These are phyloP conservation scores for Acacia crassicarpa DNA, from an alignment of 306 rosid species.

Conservation along the genomic window DNA sequence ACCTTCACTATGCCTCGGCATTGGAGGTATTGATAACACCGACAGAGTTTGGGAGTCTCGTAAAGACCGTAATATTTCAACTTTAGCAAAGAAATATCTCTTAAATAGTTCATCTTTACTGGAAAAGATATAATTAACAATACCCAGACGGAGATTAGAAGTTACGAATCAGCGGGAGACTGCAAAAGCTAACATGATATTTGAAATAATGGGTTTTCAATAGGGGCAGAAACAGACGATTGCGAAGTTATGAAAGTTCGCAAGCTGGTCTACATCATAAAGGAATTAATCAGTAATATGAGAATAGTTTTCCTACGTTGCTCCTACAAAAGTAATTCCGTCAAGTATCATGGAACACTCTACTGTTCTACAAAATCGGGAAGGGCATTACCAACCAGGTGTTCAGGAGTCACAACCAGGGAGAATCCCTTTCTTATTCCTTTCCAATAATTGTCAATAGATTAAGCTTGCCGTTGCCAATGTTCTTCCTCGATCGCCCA, in stretches of 20 bases:
- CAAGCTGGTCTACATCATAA: neutral
- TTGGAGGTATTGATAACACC: slow-evolving; percentile 37
- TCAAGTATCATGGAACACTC: neutral
- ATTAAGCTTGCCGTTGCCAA: neutral
- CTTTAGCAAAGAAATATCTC: slow-evolving; percentile 35
- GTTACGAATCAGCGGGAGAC: neutral
- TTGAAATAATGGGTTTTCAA: neutral
- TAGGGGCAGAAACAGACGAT: neutral
- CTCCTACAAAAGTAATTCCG: neutral
- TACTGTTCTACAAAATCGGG: neutral
- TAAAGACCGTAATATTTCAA: slow-evolving; percentile 9
- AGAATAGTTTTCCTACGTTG: neutral
- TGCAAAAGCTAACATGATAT: neutral
- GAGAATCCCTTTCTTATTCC: neutral
- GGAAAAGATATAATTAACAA: neutral
- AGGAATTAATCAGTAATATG: neutral
- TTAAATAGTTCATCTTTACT: slow-evolving; percentile 13
- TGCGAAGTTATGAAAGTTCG: neutral
- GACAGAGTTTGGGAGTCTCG: neutral
- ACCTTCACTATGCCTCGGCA: slow-evolving; percentile 75
- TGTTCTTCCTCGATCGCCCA: neutral
- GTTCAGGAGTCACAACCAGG: neutral
- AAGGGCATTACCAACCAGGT: neutral
- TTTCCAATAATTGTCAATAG: neutral
- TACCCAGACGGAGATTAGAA: neutral